These are phyloP conservation scores for Draba incana DNA, from an alignment of 345 rosid genomes.

Conservation along the genomic window DNA sequence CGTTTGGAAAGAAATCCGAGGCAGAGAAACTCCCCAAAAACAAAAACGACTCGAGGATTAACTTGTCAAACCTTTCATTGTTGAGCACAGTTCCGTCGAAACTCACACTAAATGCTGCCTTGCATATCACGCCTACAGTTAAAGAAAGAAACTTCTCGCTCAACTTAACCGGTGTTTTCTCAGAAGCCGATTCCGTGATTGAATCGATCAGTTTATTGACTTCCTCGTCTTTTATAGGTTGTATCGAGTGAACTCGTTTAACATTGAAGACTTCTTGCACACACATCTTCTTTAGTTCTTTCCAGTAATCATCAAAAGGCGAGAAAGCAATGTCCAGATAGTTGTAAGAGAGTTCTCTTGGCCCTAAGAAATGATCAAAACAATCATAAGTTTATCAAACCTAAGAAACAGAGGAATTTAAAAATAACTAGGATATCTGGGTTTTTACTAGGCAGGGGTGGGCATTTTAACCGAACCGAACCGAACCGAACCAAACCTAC, in stretches of 20 bases:
- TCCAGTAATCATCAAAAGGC: conserved; percentile 51
- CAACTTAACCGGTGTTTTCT: conserved; percentile 35
- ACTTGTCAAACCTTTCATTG: conserved; percentile 31
- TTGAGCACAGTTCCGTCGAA: conserved; percentile 41
- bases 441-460: too few species aligned
- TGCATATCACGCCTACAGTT: conserved; percentile 42
- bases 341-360: conserved; percentile 49
- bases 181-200: conserved; percentile 27
- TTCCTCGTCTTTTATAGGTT: conserved; percentile 48
- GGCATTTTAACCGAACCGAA: too few species aligned
- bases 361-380: conserved; percentile 30
- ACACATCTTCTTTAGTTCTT: conserved; percentile 48
- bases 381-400: background rate
- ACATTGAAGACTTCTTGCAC: conserved; percentile 46
- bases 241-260: conserved; percentile 42
- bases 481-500: too few species aligned
- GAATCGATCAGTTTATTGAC: conserved; percentile 44
- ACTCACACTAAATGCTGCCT: conserved; percentile 51
- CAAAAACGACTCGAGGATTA: conserved; percentile 42
- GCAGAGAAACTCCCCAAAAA: conserved; percentile 46
- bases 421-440: too few species aligned
- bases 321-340: conserved; percentile 51
- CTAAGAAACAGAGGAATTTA: background rate
- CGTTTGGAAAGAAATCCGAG: conserved; percentile 48
- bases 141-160: conserved; percentile 36